These are phyloP conservation scores for Xylaria cubensis DNA, from an alignment of 495 filamentous ascomycete genomes.

Conservation along the genomic window DNA sequence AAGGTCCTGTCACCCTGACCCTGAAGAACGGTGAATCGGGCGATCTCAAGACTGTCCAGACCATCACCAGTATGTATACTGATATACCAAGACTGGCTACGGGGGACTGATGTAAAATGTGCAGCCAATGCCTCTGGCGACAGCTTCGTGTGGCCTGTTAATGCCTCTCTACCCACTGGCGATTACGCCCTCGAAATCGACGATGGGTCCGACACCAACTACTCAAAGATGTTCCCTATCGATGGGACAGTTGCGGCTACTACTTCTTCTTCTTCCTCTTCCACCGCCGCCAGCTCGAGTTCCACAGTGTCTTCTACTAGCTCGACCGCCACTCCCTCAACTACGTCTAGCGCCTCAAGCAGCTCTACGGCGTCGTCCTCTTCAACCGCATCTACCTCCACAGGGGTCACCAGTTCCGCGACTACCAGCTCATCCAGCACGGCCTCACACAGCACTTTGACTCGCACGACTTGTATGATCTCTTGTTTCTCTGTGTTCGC, in stretches of 20 bases:
- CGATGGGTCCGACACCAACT: constrained; percentile 47
- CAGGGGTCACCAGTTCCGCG: constrained; percentile 26
- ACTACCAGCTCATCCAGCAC: constrained; percentile 30
- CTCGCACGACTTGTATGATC: constrained; percentile 31
- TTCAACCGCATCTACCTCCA: constrained; percentile 29
- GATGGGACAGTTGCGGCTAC: constrained; percentile 37
- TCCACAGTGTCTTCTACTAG: constrained; percentile 26
- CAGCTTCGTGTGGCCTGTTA: constrained; percentile 45
- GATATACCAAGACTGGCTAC: neutral
- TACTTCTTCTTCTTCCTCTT: constrained; percentile 2
- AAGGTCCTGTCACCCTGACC: constrained; percentile 47
- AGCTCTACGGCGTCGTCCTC: constrained; percentile 39
- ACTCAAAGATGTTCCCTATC: constrained; percentile 47
- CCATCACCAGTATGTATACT: constrained; percentile 44
- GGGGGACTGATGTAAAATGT: constrained; percentile 27
- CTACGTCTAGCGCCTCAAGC: constrained; percentile 38
- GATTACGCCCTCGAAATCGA: constrained; percentile 55
- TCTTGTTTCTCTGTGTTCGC: neutral
- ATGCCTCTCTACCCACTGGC: constrained; percentile 44
- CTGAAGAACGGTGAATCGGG: constrained; percentile 43
- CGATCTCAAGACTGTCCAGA: constrained; percentile 45
- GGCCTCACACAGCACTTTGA: constrained; percentile 36
- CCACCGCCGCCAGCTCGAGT: constrained; percentile 28
- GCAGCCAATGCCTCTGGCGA: constrained; percentile 39
- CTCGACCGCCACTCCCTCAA: constrained; percentile 30